Evolutionary conservation across 257 asterid species (phyloP).

Genomic region (Anisodus tanguticus): DNA sequence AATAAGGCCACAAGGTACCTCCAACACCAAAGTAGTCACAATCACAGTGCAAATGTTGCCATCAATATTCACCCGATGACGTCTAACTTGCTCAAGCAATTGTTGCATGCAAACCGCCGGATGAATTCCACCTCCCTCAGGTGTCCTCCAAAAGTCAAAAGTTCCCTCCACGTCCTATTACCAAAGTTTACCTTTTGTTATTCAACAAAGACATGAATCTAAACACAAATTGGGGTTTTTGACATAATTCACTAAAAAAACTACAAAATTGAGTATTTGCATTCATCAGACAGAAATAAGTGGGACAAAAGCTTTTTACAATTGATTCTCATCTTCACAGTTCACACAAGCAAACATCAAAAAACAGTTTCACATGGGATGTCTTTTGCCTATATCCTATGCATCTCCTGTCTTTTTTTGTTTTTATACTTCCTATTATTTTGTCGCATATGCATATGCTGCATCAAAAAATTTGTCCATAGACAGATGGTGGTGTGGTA

Average conservation of each 20-base stretch:
- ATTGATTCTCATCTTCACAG: neutral
- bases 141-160: conserved; percentile 67
- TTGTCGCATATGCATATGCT: neutral
- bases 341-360: neutral
- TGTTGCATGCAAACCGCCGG: conserved; percentile 93
- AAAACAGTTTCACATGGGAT: neutral
- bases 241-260: conserved; percentile 21
- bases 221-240: neutral
- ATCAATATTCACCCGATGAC: conserved; percentile 79
- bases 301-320: neutral
- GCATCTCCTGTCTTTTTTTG: neutral
- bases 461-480: neutral
- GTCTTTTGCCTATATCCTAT: neutral
- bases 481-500: neutral
- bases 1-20: conserved; percentile 52
- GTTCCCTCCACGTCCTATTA: conserved; percentile 70
- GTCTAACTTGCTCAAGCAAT: conserved; percentile 92
- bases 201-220: neutral
- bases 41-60: conserved; percentile 86
- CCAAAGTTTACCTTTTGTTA: conserved; percentile 30
- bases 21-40: conserved; percentile 83
- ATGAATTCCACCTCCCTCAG: conserved; percentile 62
- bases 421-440: neutral
- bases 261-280: neutral
- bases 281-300: neutral